Evolutionary conservation across 169 alveolate genomes (phyloP), one percentile per base, ranked within the genome.

Genomic region (Cryptosporidium ryanae): DNA sequence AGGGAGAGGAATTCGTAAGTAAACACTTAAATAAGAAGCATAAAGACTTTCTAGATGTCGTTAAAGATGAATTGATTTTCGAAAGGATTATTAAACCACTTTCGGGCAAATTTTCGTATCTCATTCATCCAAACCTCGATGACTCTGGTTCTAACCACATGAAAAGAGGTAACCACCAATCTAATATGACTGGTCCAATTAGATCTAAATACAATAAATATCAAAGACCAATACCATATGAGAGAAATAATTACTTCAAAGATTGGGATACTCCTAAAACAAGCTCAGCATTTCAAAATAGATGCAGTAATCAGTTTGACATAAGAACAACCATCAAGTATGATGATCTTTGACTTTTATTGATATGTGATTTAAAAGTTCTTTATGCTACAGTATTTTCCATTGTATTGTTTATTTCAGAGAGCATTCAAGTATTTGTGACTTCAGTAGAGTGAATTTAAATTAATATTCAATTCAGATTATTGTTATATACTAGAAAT

Each of bases 211-310:
- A 59, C 31, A 70, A 70, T 27, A 76, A 32, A 44, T 50, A 43
- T 38, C 49, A 23, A 15, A 64, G 71, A 44, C 46, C 87, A 21
- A 48, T 18, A 12, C 87, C 87, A 57, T 76, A 57, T 29, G 87
- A 76, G 18, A 76, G 50, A 25, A 68, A 29, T 2, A 27, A 54
- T 18, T 21, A 38, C 29, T 76, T 25, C n/a, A 76, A 46, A 61
- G 87, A 76, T 55, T 55, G 87, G 87, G 87, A 59, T 31, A 38
- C 38, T 2, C 87, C 87, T 0, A 76, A 59, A 21, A 70, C 57
- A 59, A 64, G 21, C 8, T 8, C 27, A 55, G 38, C 18, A 21
- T 12, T 43, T n/a, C 29, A 34, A n/a, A 18, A 38, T 32, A n/a
- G 23, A 15, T 18, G 13, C 21, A 61, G 15, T 61, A 23, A 61